Evolutionary conservation across 352 stramenopile genomes (phyloP).

Genomic region (Pythium utonaiense): DNA sequence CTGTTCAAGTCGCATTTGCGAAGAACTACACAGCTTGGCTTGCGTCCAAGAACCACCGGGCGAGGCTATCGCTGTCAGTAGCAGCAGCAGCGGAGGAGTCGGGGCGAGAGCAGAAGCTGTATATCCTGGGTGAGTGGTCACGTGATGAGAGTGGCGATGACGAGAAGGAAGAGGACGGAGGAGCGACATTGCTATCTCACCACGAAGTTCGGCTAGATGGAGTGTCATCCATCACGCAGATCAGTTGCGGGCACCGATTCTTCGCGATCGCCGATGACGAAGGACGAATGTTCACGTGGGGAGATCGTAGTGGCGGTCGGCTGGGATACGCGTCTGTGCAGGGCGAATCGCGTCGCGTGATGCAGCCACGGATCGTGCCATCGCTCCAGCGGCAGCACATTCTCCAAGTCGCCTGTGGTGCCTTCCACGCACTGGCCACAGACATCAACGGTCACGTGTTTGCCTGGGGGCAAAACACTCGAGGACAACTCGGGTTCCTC

Average conservation of each 20-base stretch:
- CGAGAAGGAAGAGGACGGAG: background rate
- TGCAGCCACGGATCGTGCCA: conserved; percentile 32
- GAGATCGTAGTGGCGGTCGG: conserved; percentile 53
- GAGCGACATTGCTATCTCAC: background rate
- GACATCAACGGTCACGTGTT: conserved; percentile 77
- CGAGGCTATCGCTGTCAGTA: too few relatives aligned
- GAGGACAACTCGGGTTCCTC: conserved; percentile 46
- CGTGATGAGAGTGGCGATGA: conserved; percentile 18
- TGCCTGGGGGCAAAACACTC: conserved; percentile 61
- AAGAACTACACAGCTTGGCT: conserved; percentile 18
- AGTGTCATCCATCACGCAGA: conserved; percentile 28
- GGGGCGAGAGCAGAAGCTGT: conserved; percentile 20
- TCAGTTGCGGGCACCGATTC: conserved; percentile 51
- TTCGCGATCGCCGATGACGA: conserved; percentile 46
- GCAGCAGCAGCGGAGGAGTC: background rate
- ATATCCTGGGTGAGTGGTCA: conserved; percentile 49
- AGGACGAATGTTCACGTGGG: conserved; percentile 54
- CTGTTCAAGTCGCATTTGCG: conserved; percentile 17
- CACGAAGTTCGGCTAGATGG: conserved; percentile 10
- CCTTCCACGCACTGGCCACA: conserved; percentile 63
- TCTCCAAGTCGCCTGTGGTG: conserved; percentile 57
- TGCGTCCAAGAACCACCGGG: background rate
- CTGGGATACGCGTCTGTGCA: conserved; percentile 49
- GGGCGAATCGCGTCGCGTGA: conserved; percentile 41
- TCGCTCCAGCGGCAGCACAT: conserved; percentile 36